Evolutionary conservation across 805 yeast genomes (phyloP).

Genomic region (Ogataea thermomethanolica): DNA sequence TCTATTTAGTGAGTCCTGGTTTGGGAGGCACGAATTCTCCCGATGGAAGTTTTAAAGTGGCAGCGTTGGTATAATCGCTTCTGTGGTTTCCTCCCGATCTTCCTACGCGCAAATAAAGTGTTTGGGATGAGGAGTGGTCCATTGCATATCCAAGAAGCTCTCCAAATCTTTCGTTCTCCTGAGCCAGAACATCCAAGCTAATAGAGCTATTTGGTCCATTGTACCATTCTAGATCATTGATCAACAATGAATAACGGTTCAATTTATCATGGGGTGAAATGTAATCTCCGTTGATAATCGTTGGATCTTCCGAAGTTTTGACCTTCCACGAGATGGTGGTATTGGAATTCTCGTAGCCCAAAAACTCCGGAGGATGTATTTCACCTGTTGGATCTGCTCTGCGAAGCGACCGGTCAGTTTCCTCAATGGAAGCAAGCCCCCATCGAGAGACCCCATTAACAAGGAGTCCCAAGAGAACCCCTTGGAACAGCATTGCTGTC

Average conservation of each 20-base stretch:
- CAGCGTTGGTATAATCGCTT: slow-evolving; percentile 69
- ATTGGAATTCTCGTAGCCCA: slow-evolving; percentile 30
- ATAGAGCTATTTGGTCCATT: slow-evolving; percentile 51
- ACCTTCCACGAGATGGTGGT: slow-evolving; percentile 39
- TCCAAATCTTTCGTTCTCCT: slow-evolving; percentile 29
- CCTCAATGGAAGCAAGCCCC: slow-evolving; percentile 90
- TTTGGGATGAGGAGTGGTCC: slow-evolving; percentile 30
- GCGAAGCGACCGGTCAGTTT: slow-evolving; percentile 61
- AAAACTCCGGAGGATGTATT: slow-evolving; percentile 48
- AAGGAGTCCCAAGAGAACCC: slow-evolving; percentile 74
- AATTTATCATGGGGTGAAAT: slow-evolving; percentile 30
- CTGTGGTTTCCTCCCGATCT: slow-evolving; percentile 30
- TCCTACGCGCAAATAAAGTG: slow-evolving; percentile 56
- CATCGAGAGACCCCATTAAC: slow-evolving; percentile 86
- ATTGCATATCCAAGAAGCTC: slow-evolving; percentile 33
- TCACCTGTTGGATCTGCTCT: slow-evolving; percentile 71
- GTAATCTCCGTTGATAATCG: slow-evolving; percentile 25
- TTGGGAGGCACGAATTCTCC: slow-evolving; percentile 40
- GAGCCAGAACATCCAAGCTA: slow-evolving; percentile 37
- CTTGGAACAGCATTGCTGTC: slow-evolving; percentile 75
- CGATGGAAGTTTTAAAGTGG: slow-evolving; percentile 53
- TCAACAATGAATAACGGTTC: slow-evolving; percentile 58
- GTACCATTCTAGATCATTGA: slow-evolving; percentile 78
- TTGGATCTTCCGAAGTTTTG: slow-evolving; percentile 12
- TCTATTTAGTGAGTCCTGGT: slow-evolving; percentile 17